Conservation (phyloP, 2,329 filamentous ascomycete genomes). For the Fusarium compactum region DNA sequence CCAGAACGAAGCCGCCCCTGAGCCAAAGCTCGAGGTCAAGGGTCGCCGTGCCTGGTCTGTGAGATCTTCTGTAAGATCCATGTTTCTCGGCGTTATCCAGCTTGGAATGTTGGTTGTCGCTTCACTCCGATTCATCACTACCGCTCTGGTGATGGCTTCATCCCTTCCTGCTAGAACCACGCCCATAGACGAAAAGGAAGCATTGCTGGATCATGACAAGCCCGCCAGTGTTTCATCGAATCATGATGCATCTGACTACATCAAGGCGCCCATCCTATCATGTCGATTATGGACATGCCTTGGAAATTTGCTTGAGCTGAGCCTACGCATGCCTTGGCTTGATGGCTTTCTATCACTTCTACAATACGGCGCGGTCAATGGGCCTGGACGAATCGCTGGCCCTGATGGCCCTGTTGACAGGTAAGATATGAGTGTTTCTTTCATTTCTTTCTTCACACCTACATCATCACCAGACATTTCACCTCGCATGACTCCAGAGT, state of each 20-base stretch:
- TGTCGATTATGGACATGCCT: conserved; percentile 84
- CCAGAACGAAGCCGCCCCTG: conserved; percentile 15
- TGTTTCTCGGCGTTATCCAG: conserved; percentile 70
- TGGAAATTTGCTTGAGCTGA: conserved; percentile 78
- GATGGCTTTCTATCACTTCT: conserved; percentile 78
- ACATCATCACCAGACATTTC: conserved; percentile 44
- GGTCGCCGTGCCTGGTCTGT: conserved; percentile 54
- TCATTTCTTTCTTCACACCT: conserved; percentile 47
- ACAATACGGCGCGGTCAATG: conserved; percentile 78
- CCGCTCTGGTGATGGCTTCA: conserved; percentile 74
- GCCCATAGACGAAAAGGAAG: conserved; percentile 44
- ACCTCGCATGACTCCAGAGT: conserved; percentile 60
- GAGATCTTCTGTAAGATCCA: conserved; percentile 57
- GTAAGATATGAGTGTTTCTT: conserved; percentile 70
- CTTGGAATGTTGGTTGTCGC: conserved; percentile 68
- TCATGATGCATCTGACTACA: conserved; percentile 30
- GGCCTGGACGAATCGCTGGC: conserved; percentile 80
- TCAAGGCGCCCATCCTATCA: conserved; percentile 74
- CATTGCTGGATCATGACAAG: conserved; percentile 32
- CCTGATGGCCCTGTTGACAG: conserved; percentile 87
- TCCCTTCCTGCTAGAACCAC: conserved; percentile 69
- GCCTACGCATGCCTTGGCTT: conserved; percentile 91
- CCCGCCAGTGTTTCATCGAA: conserved; percentile 38
- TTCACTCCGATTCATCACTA: conserved; percentile 73
- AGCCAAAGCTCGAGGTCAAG: conserved; percentile 24